Conservation (phyloP, 768 basidiomycete species). For the Piloderma croceum region DNA sequence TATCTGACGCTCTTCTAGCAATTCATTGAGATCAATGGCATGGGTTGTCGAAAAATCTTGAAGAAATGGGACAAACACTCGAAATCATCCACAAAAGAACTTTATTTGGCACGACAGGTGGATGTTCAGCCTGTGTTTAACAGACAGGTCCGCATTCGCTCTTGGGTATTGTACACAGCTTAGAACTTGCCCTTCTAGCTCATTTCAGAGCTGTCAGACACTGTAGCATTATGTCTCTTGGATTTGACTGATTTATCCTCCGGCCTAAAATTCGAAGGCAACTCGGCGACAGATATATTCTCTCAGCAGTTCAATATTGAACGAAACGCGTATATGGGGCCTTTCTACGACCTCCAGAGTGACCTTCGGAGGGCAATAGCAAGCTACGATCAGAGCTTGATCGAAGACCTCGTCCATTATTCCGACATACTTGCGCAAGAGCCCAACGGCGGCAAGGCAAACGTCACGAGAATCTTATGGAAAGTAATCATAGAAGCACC, state of each 20-base stretch:
- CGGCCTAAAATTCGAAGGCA: constrained; percentile 73
- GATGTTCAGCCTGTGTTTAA: constrained; percentile 99
- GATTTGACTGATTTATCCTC: constrained; percentile 73
- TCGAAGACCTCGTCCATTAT: constrained; percentile 65
- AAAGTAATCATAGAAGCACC: constrained; percentile 82
- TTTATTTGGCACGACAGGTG: constrained; percentile 93
- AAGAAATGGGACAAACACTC: constrained; percentile 99
- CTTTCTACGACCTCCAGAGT: constrained; percentile 84
- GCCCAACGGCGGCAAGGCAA: constrained; percentile 49
- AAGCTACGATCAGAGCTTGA: constrained; percentile 49
- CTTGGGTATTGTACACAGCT: constrained; percentile 5
- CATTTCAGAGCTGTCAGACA: constrained; percentile 92
- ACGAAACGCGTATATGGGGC: constrained; percentile 55
- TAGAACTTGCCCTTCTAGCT: constrained; percentile 44
- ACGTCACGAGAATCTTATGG: constrained; percentile 93
- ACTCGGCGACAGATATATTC: constrained; percentile 70
- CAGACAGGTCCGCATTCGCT: constrained; percentile 56
- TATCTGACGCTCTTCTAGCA: constrained; percentile 44
- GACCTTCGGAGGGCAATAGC: constrained; percentile 77
- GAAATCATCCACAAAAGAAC: constrained; percentile 90
- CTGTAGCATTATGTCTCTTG: constrained; percentile 76
- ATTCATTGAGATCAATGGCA: constrained; percentile 96
- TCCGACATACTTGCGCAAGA: constrained; percentile 63
- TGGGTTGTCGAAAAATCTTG: constrained; percentile 92
- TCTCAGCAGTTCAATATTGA: constrained; percentile 67